Conservation (phyloP, 441 rosid species). For the Gossypium lobatum region DNA sequence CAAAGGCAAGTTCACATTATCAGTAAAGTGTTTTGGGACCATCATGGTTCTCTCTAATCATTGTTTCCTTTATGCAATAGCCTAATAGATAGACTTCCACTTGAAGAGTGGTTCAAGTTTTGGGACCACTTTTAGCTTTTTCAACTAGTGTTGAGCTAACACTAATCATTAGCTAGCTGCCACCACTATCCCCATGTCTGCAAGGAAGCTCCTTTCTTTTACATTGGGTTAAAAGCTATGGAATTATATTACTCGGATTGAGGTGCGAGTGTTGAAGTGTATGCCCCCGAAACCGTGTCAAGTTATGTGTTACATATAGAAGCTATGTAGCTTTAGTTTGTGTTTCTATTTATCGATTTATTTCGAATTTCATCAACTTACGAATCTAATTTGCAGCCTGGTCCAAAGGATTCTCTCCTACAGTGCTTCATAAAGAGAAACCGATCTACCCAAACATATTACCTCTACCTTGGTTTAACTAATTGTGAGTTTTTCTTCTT, state of each 20-base stretch:
- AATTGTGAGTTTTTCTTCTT: slow-evolving; percentile 33
- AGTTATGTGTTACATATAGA: background rate
- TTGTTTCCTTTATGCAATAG: background rate
- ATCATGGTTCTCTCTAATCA: background rate
- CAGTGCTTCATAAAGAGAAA: slow-evolving; percentile 67
- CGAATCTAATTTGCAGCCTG: slow-evolving; percentile 58
- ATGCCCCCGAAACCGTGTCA: background rate
- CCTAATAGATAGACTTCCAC: background rate
- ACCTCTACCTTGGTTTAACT: slow-evolving; percentile 55
- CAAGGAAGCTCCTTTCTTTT: background rate
- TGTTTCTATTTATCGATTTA: background rate
- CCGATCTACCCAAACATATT: slow-evolving; percentile 47
- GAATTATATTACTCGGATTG: background rate
- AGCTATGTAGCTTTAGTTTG: background rate
- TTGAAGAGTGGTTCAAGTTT: background rate
- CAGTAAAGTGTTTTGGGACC: slow-evolving; percentile 15
- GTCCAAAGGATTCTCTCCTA: slow-evolving; percentile 68
- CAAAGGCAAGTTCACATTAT: background rate
- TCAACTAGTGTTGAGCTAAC: background rate
- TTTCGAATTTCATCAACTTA: background rate
- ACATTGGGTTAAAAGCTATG: background rate
- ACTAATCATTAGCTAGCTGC: slow-evolving; percentile 4
- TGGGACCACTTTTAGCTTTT: slow-evolving; percentile 14
- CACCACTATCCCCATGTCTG: background rate
- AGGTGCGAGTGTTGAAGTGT: background rate